Conservation (phyloP, 208 protist species). For the Trypanosoma caninum region DNA sequence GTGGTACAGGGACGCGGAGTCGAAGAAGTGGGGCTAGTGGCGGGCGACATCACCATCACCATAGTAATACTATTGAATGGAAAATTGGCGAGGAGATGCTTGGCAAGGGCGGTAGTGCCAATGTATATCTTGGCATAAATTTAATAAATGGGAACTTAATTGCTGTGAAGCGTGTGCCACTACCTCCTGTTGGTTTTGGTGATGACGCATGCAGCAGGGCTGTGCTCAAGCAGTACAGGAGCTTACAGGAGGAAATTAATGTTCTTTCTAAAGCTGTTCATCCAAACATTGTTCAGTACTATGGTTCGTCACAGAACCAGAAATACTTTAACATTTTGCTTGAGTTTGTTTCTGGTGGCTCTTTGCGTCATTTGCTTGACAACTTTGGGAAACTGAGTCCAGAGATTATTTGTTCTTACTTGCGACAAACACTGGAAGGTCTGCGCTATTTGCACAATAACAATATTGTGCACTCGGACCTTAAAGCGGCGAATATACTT, state of each 20-base stretch:
- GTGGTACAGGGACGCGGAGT: slow-evolving; percentile 20
- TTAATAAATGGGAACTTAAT: slow-evolving; percentile 88
- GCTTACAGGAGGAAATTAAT: slow-evolving; percentile 86
- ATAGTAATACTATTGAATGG: slow-evolving; percentile 72
- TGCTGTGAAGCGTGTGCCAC: slow-evolving; percentile 85
- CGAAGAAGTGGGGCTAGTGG: not conserved
- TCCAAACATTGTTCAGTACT: slow-evolving; percentile 91
- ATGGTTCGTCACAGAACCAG: slow-evolving; percentile 77
- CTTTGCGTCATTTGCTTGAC: slow-evolving; percentile 82
- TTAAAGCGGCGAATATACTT: slow-evolving; percentile 92
- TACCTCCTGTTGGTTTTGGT: slow-evolving; percentile 37
- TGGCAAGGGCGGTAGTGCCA: slow-evolving; percentile 86
- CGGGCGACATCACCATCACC: slow-evolving; percentile 15
- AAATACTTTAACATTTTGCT: slow-evolving; percentile 90
- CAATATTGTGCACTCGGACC: slow-evolving; percentile 89
- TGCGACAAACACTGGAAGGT: slow-evolving; percentile 78
- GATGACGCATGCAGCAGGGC: slow-evolving; percentile 42
- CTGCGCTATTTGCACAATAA: slow-evolving; percentile 82
- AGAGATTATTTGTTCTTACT: slow-evolving; percentile 78
- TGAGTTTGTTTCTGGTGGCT: slow-evolving; percentile 90
- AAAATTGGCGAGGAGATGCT: slow-evolving; percentile 90
- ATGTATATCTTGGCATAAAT: slow-evolving; percentile 91
- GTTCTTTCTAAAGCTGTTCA: slow-evolving; percentile 87
- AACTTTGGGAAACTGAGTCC: slow-evolving; percentile 88
- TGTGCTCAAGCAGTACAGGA: slow-evolving; percentile 79